These are phyloP conservation scores for Boletus sp. DNA, from an alignment of 768 basidiomycete genomes.

Conservation along the genomic window DNA sequence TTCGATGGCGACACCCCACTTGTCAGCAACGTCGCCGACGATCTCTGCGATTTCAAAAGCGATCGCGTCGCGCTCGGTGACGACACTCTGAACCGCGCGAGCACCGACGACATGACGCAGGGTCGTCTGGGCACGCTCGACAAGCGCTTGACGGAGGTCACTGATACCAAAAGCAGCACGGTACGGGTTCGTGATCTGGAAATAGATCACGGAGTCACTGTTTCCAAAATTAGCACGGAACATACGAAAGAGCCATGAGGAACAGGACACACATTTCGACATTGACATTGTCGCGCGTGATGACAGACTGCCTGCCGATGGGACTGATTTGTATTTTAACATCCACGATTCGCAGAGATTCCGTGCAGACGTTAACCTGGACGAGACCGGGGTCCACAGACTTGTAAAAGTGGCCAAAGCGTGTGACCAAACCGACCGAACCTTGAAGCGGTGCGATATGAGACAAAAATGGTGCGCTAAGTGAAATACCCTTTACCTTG, in stretches of 20 bases:
- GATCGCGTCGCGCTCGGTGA: constrained; percentile 95
- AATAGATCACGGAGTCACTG: constrained; percentile 91
- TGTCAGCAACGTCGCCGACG: constrained; percentile 86
- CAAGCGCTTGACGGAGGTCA: constrained; percentile 81
- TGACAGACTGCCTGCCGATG: constrained; percentile 84
- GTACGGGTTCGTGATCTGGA: constrained; percentile 87
- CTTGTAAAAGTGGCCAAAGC: constrained; percentile 96
- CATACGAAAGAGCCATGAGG: background rate
- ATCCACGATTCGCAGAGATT: constrained; percentile 80
- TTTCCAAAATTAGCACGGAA: constrained; percentile 5
- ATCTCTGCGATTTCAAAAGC: constrained; percentile 97
- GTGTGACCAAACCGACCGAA: constrained; percentile 84
- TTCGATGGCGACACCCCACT: constrained; percentile 97
- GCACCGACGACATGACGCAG: constrained; percentile 97
- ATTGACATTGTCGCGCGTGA: constrained; percentile 95
- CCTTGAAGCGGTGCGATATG: constrained; percentile 41
- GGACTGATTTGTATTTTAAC: constrained; percentile 94
- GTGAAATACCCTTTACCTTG: constrained; percentile 52
- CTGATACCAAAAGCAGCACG: constrained; percentile 91
- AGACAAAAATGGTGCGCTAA: constrained; percentile 9
- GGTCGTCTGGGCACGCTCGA: constrained; percentile 89
- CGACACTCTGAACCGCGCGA: constrained; percentile 90
- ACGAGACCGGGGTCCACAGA: constrained; percentile 91
- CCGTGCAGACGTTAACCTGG: constrained; percentile 92
- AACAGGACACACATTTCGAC: constrained; percentile 68